Conservation (phyloP, 345 rosid species). For the Eucalyptus erythrocorys region DNA sequence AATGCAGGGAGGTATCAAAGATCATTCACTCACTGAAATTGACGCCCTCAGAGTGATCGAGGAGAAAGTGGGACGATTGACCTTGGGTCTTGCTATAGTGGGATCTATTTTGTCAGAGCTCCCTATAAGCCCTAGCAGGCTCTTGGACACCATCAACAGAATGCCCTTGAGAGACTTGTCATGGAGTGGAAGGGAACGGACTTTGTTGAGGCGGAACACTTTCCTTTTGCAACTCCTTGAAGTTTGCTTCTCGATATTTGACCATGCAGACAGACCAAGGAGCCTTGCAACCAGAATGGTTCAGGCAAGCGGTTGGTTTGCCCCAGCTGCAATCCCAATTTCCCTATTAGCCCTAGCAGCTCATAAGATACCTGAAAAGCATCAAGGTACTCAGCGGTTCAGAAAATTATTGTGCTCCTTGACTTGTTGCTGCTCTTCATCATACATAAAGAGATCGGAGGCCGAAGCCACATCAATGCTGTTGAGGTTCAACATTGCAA, state of each 20-base stretch:
- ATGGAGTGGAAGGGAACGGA: constrained; percentile 43
- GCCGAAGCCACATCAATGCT: constrained; percentile 74
- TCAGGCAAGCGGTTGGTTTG: constrained; percentile 86
- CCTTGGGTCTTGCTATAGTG: constrained; percentile 67
- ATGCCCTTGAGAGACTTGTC: constrained; percentile 66
- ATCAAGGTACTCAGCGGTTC: constrained; percentile 38
- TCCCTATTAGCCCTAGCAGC: constrained; percentile 68
- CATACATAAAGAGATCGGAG: constrained; percentile 57
- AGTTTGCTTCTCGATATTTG: constrained; percentile 93
- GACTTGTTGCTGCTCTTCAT: constrained; percentile 57
- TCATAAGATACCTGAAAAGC: constrained; percentile 65
- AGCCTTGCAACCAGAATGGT: constrained; percentile 96
- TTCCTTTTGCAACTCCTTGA: constrained; percentile 81
- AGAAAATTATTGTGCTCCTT: constrained; percentile 44
- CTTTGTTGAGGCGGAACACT: constrained; percentile 30
- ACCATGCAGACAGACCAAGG: constrained; percentile 80
- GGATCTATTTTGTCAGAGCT: constrained; percentile 86
- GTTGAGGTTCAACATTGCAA: constrained; percentile 76
- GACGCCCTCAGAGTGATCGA: constrained; percentile 69
- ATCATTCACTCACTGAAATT: constrained; percentile 50
- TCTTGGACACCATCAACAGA: constrained; percentile 77
- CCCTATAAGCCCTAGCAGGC: constrained; percentile 80
- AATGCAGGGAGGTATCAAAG: constrained; percentile 69
- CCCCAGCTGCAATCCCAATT: constrained; percentile 68
- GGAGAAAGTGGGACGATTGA: constrained; percentile 76